Evolutionary conservation across 495 filamentous ascomycete species (phyloP).

Genomic region (Clohesyomyces aquaticus): DNA sequence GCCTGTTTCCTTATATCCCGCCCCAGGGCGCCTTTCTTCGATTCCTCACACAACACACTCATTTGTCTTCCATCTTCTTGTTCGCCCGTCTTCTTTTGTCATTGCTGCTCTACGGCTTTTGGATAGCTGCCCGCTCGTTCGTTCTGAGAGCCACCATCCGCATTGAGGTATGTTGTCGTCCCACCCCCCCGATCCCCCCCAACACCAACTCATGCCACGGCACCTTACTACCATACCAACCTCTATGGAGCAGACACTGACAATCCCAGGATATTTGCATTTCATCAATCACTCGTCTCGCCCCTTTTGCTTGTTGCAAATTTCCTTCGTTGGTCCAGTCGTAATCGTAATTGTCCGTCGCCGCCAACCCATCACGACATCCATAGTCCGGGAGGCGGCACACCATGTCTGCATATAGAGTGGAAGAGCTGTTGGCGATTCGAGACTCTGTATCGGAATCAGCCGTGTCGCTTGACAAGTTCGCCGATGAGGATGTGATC

Average conservation of each 20-base stretch:
- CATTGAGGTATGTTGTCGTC: slow-evolving; percentile 26
- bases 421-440: slow-evolving; percentile 44
- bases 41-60: slow-evolving; percentile 27
- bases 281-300: slow-evolving; percentile 32
- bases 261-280: slow-evolving; percentile 35
- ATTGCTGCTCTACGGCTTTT: slow-evolving; percentile 39
- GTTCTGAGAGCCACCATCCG: slow-evolving; percentile 17
- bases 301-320: slow-evolving; percentile 16
- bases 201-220: neutral
- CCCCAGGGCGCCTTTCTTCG: neutral
- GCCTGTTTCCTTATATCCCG: slow-evolving; percentile 28
- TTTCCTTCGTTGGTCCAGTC: neutral
- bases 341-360: neutral
- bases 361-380: neutral
- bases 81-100: slow-evolving; percentile 34
- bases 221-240: neutral
- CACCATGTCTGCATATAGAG: slow-evolving; percentile 39
- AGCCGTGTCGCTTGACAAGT: slow-evolving; percentile 57
- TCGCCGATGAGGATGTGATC: slow-evolving; percentile 77
- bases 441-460: slow-evolving; percentile 45
- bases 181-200: neutral
- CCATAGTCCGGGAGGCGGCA: neutral
- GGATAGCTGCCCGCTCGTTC: slow-evolving; percentile 38
- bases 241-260: neutral
- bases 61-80: slow-evolving; percentile 42